Conservation (phyloP, 345 rosid genomes). For the Eucalyptus guilfoylei region DNA sequence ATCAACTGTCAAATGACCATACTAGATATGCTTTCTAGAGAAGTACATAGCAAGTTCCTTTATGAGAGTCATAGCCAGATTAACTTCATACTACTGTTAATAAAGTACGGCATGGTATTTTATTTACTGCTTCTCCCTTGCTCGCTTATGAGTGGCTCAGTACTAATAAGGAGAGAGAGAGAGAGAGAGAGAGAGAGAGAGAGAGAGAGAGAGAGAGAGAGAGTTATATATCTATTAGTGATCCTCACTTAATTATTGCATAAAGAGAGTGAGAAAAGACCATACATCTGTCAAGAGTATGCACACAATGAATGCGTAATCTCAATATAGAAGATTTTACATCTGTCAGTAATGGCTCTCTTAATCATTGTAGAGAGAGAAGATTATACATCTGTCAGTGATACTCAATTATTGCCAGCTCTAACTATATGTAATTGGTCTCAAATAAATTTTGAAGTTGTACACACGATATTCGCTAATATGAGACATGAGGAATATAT, state of each 20-base stretch:
- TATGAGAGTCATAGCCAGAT: background rate
- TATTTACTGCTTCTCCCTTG: background rate
- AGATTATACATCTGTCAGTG: background rate
- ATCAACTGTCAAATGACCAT: background rate
- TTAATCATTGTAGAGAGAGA: background rate
- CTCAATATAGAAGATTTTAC: background rate
- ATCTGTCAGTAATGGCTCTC: background rate
- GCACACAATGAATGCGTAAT: background rate
- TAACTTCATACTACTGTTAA: background rate
- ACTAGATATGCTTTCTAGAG: background rate
- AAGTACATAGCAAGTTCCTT: background rate
- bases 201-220: background rate
- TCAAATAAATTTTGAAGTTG: background rate
- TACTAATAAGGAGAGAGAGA: background rate
- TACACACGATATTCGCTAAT: background rate
- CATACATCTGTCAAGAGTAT: background rate
- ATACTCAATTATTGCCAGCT: background rate
- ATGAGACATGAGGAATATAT: background rate
- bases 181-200: background rate
- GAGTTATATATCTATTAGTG: background rate
- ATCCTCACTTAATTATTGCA: background rate
- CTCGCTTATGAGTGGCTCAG: background rate
- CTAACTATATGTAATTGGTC: background rate
- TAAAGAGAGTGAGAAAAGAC: background rate
- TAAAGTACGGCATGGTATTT: background rate